Conservation (phyloP, 129 eudicot species). For the Flaveria brownii region DNA sequence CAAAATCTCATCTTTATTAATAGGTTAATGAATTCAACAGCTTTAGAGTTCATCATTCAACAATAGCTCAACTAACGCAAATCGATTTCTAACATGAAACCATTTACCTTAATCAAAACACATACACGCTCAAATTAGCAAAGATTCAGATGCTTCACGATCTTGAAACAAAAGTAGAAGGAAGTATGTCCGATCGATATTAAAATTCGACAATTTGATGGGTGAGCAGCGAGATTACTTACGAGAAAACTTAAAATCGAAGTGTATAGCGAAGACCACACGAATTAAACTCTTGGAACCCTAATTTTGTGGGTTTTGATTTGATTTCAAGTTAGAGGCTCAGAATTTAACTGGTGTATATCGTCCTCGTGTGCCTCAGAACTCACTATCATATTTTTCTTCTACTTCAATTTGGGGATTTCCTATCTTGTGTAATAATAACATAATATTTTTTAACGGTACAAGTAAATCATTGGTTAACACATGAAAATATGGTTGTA, state of each 20-base stretch:
- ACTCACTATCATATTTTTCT: not conserved
- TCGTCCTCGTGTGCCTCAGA: conserved; percentile 19
- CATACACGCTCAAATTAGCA: not conserved
- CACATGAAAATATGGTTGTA: too few species aligned
- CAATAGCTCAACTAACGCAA: not conserved
- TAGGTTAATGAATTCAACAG: not conserved
- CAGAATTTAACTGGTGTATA: conserved; percentile 22
- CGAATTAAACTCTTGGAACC: conserved; percentile 20
- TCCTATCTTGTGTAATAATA: too few species aligned
- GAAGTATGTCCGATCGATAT: not conserved
- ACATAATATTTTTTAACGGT: too few species aligned
- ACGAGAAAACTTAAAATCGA: conserved; percentile 18
- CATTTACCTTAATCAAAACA: not conserved
- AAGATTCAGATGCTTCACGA: conserved; percentile 1
- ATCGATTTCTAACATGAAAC: conserved; percentile 17
- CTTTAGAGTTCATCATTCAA: conserved; percentile 17
- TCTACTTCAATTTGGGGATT: not conserved
- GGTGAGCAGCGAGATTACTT: conserved; percentile 23
- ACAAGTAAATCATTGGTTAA: too few species aligned
- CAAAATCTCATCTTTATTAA: not conserved
- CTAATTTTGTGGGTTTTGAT: conserved; percentile 10
- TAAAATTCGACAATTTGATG: not conserved
- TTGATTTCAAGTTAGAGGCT: conserved; percentile 23
- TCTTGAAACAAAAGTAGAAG: not conserved
- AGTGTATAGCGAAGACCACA: not conserved